phyloP scores from a whole-genome alignment of 2,329 filamentous ascomycete genomes.

The Arthrobotrys pseudoclavata region DNA sequence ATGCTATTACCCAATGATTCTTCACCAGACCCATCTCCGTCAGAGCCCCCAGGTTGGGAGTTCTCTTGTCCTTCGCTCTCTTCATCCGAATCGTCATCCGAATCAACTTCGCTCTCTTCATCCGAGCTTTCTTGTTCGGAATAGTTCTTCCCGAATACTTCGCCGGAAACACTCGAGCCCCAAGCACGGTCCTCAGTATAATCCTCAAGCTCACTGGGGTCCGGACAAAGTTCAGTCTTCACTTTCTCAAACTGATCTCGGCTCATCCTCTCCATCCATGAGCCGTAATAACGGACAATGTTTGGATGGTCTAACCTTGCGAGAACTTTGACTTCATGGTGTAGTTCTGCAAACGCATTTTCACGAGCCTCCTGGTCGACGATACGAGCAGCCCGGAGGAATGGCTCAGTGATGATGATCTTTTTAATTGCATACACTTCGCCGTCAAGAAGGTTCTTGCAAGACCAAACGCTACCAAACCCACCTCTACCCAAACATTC shows the following conservation, averaged over 20 bases:
- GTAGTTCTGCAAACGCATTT: slow-evolving; percentile 67
- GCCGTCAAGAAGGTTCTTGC: slow-evolving; percentile 74
- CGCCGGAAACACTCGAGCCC: slow-evolving; percentile 1
- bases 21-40: neutral
- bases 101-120: slow-evolving; percentile 28
- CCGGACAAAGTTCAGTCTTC: slow-evolving; percentile 37
- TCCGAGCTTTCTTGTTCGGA: neutral
- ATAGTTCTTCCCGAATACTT: neutral
- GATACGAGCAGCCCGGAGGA: slow-evolving; percentile 66
- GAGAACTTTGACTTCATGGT: slow-evolving; percentile 73
- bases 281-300: slow-evolving; percentile 76
- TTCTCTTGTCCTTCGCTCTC: slow-evolving; percentile 22
- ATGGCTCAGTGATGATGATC: slow-evolving; percentile 72
- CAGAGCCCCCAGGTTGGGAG: neutral
- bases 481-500: slow-evolving; percentile 75
- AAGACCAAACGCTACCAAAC: slow-evolving; percentile 76
- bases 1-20: neutral
- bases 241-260: slow-evolving; percentile 49
- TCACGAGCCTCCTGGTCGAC: slow-evolving; percentile 70
- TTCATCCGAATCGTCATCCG: slow-evolving; percentile 2
- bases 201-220: slow-evolving; percentile 20
- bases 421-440: slow-evolving; percentile 77
- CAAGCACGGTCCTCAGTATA: slow-evolving; percentile 31
- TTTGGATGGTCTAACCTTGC: slow-evolving; percentile 76
- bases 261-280: slow-evolving; percentile 72